These are phyloP conservation scores for Hypoxylon sp. DNA, from an alignment of 2,329 filamentous ascomycete species.

Conservation along the genomic window DNA sequence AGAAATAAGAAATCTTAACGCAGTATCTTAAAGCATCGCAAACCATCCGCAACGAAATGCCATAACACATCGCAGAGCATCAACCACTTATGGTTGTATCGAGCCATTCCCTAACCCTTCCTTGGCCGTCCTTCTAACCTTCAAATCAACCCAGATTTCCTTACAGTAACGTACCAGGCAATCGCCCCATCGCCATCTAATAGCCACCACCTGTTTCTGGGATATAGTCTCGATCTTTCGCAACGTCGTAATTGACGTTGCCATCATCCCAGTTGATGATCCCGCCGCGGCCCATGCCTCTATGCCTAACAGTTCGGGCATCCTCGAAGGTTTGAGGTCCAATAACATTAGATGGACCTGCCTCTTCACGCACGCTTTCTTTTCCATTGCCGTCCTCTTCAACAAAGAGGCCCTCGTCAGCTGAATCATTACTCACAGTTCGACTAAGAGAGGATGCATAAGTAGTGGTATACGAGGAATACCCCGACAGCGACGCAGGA, in stretches of 20 bases:
- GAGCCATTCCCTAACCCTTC: not conserved
- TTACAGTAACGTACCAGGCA: not conserved
- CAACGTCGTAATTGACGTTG: not conserved
- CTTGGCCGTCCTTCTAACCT: not conserved
- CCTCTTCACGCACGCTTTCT: not conserved
- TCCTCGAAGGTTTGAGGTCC: not conserved
- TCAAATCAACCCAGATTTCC: not conserved
- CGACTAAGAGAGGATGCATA: slow-evolving; percentile 1
- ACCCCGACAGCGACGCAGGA: not conserved
- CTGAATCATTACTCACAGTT: not conserved
- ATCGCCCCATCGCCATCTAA: not conserved
- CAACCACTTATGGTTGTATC: not conserved
- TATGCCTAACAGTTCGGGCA: not conserved
- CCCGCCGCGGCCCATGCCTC: not conserved
- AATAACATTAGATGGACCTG: not conserved
- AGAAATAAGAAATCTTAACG: not conserved
- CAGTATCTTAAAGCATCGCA: slow-evolving; percentile 1
- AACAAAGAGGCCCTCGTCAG: slow-evolving; percentile 30
- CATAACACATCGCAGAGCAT: slow-evolving; percentile 7
- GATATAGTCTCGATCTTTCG: not conserved
- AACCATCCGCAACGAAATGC: not conserved
- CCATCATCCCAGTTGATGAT: not conserved
- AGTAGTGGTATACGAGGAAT: not conserved
- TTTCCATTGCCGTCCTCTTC: slow-evolving; percentile 1
- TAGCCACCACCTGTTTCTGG: not conserved